Conservation (phyloP, 1,284 basidiomycete species). For the Fereydounia khargensis region DNA sequence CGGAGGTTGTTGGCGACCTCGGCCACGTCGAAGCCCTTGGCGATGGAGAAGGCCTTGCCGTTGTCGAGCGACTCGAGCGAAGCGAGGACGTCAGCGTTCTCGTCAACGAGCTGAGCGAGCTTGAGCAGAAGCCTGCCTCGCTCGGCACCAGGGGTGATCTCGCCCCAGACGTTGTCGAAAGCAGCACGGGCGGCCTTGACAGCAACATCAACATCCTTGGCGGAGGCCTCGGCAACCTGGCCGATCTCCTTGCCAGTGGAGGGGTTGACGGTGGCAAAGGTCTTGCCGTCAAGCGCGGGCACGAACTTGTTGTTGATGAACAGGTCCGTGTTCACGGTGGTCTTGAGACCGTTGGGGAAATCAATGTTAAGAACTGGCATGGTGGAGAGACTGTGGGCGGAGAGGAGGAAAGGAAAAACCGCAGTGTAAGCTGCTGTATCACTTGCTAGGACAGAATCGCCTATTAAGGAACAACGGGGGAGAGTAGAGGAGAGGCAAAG, state of each 20-base stretch:
- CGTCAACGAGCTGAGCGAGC: slow-evolving; percentile 73
- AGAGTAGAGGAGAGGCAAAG: too few species aligned
- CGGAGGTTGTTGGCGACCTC: slow-evolving; percentile 65
- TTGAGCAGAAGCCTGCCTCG: slow-evolving; percentile 68
- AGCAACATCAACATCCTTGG: slow-evolving; percentile 50
- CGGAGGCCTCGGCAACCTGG: slow-evolving; percentile 48
- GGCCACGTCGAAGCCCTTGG: slow-evolving; percentile 68
- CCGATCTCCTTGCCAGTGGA: slow-evolving; percentile 51
- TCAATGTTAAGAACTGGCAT: slow-evolving; percentile 49
- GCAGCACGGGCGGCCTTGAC: slow-evolving; percentile 49
- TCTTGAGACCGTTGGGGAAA: slow-evolving; percentile 50
- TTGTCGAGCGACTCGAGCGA: slow-evolving; percentile 66
- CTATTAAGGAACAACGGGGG: too few species aligned
- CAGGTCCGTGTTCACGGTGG: slow-evolving; percentile 41
- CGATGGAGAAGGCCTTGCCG: slow-evolving; percentile 72
- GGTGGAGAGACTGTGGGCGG: neutral
- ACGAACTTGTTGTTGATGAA: slow-evolving; percentile 55
- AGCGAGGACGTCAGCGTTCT: slow-evolving; percentile 68
- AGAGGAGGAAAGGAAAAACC: neutral
- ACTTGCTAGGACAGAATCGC: too few species aligned
- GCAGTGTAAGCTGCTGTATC: too few species aligned
- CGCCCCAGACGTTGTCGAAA: slow-evolving; percentile 44
- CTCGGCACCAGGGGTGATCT: slow-evolving; percentile 63
- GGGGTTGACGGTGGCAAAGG: slow-evolving; percentile 49
- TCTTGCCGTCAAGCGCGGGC: slow-evolving; percentile 47